Evolutionary conservation across 1,284 basidiomycete species (phyloP).

Genomic region (Lignosus rhinocerotis): DNA sequence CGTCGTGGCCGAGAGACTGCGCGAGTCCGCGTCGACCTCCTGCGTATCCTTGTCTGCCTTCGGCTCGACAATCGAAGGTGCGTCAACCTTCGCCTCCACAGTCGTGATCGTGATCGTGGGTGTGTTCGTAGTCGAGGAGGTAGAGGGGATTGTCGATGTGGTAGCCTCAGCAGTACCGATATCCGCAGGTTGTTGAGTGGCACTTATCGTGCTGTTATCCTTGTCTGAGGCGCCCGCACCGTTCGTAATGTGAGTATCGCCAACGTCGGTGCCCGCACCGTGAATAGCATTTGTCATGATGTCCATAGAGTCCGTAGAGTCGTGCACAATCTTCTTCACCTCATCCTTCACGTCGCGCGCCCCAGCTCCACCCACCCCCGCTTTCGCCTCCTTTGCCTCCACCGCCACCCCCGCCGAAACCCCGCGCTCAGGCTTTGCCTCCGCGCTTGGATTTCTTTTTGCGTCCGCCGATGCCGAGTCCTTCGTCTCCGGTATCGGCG

Average conservation of each 20-base stretch:
- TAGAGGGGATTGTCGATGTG: neutral
- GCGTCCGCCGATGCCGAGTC: neutral
- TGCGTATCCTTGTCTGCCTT: neutral
- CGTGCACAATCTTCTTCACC: slow-evolving; percentile 15
- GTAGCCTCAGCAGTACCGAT: neutral
- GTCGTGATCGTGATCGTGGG: neutral
- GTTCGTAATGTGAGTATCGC: slow-evolving; percentile 7
- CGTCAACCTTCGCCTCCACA: neutral
- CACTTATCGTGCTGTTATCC: slow-evolving; percentile 1
- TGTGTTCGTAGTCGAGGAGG: neutral
- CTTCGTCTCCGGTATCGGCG: slow-evolving; percentile 21
- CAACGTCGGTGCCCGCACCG: slow-evolving; percentile 23
- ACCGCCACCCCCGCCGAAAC: neutral
- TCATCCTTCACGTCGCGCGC: slow-evolving; percentile 4
- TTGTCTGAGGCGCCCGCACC: slow-evolving; percentile 3
- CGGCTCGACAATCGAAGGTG: neutral
- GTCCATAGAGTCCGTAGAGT: slow-evolving; percentile 24
- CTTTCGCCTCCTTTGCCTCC: neutral
- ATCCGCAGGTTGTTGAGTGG: neutral
- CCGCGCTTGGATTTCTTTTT: slow-evolving; percentile 7
- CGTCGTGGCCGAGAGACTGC: slow-evolving; percentile 3
- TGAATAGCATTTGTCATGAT: slow-evolving; percentile 22
- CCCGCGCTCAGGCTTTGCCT: neutral
- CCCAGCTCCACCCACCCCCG: neutral
- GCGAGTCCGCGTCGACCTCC: neutral